Conservation (phyloP, 768 basidiomycete species). For the Glaciozyma antarctica region DNA sequence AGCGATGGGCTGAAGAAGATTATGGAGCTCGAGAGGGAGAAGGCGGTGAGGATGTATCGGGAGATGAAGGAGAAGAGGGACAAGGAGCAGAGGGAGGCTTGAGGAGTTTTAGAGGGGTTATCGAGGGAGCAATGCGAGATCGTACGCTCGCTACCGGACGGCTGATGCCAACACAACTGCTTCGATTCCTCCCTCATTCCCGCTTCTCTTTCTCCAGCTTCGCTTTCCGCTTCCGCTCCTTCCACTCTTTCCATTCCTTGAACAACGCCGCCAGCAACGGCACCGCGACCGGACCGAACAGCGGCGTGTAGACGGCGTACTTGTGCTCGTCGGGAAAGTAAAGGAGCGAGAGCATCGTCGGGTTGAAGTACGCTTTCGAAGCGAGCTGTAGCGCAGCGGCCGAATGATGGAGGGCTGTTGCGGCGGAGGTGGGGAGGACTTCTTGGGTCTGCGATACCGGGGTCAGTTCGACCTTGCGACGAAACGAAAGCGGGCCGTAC, state of each 20-base stretch:
- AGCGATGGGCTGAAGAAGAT: constrained; percentile 66
- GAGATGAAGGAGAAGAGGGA: constrained; percentile 47
- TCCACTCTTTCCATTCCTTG: constrained; percentile 42
- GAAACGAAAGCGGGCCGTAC: constrained; percentile 43
- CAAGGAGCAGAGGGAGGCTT: constrained; percentile 38
- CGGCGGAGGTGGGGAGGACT: background rate
- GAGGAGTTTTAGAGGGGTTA: background rate
- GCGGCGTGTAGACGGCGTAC: constrained; percentile 88
- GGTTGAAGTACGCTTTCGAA: constrained; percentile 88
- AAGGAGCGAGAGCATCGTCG: constrained; percentile 85
- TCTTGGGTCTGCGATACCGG: background rate
- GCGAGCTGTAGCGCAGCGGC: constrained; percentile 56
- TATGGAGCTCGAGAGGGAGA: constrained; percentile 67
- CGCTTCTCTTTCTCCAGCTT: background rate
- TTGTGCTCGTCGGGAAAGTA: constrained; percentile 98
- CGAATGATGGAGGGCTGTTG: constrained; percentile 50
- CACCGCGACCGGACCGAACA: constrained; percentile 83
- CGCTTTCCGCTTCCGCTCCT: constrained; percentile 1
- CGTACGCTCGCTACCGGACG: background rate
- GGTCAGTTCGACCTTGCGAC: background rate
- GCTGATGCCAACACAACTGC: too few relatives aligned
- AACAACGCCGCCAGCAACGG: constrained; percentile 67
- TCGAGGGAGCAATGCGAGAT: background rate
- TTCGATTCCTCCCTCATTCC: background rate
- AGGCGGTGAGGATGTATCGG: constrained; percentile 57